Base-by-base conservation (phyloP, 192 early-diverging fungal species). In the Coemansia sp. region DNA sequence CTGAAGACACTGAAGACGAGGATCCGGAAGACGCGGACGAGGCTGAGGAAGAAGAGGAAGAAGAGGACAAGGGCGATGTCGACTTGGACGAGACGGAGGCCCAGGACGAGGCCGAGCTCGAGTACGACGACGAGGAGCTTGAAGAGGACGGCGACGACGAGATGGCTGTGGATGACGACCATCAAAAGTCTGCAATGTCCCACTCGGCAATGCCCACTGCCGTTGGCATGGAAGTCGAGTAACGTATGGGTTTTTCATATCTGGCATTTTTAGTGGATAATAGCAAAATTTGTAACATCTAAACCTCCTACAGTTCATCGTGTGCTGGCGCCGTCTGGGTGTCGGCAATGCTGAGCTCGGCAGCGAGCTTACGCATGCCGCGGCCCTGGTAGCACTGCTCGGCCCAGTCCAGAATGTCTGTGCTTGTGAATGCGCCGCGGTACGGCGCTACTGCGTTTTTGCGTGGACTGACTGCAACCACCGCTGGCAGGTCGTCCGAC, bases 361-460 rank as follows among this genome's bases (percentile, higher is more conserved):
- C 82, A 1, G 55, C 46, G 72, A 77, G 80, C 15, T 67, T 75
- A 26, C 64, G 64, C 53, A 76, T 44, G 40, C 54, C 36, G 64
- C 51, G 52, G 62, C 69, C 69, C 18, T 53, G 30, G 32, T 64
- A 64, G 48, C 57, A 64, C 0, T n/a, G 69, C 7, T 81, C 71
- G 15, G 86, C 64, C 84, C 85, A 89, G 11, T 62, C 72, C 42
- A 77, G 66, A 17, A 90, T 75, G 12, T 70, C 73, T n/a, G 76
- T 53, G 18, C 75, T 66, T 41, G 82, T 78, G 70, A 83, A 88
- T 0, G 77, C 60, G 7, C 88, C 88, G 39, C 83, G 50, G 56
- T 82, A 86, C 5, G 83, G 81, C 11, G 81, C 69, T 47, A 76
- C 84, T 2, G 82, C 70, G 53, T 81, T 80, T 58, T 81, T 84